Base-by-base conservation (phyloP, 2,329 filamentous ascomycete genomes). In the Samsoniella hepiali region DNA sequence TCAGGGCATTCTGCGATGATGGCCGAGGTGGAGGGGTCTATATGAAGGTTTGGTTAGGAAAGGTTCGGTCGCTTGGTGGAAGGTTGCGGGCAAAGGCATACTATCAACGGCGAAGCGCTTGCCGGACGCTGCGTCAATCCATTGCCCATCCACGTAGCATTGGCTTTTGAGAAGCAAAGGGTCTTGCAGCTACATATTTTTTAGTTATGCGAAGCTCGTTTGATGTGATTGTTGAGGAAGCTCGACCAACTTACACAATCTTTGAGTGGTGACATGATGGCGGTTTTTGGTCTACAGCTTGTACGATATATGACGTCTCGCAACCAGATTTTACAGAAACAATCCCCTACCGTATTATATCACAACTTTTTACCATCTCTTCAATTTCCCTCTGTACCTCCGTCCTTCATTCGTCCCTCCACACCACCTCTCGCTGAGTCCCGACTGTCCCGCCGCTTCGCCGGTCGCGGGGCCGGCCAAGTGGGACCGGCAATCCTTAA, bases 61-160 rank as follows among this genome's bases (percentile, higher is more conserved):
- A 10, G 8, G n/a, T 6, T 22, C 29, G 15, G 6, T 32, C 22
- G 45, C 17, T 8, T 17, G 2, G 7, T 17, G 56, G 38, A 38
- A 10, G 11, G 9, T 10, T 40, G 38, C 7, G 15, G 13, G 10
- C 38, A 22, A 22, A 22, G 22, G 66, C 71, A 64, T 77, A 87
- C 85, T 86, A 68, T 82, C 80, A 63, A 93, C 87, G 69, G 90
- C 84, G 72, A 93, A 94, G 51, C 85, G 90, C 80, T 90, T 83
- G 66, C 88, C 87, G 1, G 88, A 91, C 69, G 85, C 83, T 65
- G 90, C 89, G 68, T 79, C 79, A 63, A 92, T 83, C 87, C 90
- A 94, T 81, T 91, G 81, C 70, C 90, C 91, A 74, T 93, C 90
- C 71, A 93, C 85, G 72, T 89, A 93, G 65, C 84, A 81, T 72